Evolutionary conservation across 2,329 filamentous ascomycete genomes (phyloP), one percentile per base, ranked within the genome.

Genomic region (Cladorrhinum sp.): DNA sequence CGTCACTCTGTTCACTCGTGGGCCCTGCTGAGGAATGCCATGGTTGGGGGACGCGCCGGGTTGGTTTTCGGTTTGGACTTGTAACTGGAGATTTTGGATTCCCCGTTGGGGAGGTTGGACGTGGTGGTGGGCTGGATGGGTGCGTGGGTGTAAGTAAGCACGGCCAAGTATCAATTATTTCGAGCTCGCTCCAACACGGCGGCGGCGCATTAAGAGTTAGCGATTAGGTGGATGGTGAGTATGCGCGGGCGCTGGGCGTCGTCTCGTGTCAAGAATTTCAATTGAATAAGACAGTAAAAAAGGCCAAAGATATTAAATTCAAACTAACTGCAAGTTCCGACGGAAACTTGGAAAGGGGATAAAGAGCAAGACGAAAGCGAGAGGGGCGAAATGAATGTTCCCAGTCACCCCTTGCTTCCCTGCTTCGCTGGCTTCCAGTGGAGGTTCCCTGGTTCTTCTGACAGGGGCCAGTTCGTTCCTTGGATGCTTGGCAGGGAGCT

Each of bases 11-110:
- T 65, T 65, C 59, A 67, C 52, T 62, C 46, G 63, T 62, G 64
- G 33, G 59, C 46, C 60, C 63, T 58, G 59, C 52, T 55, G 60
- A 57, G 59, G 30, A 64, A 54, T 60, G 54, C 62, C 66, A 66
- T 67, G 42, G 39, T 66, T 57, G 57, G 42, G 18, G 42, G 39
- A 55, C 57, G 57, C 42, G 55, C 54, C 53, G 57, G 30, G 61
- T 55, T 59, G 55, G 52, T 30, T 57, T 16, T 36, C 10, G 42
- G 42, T 3, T 20, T 46, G 42, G 42, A 36, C 33, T 36, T 36
- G 33, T 10, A 16, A 16, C 33, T 36, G 9, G 33, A 36, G 42
- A 20, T 46, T 21, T 46, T 18, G 16, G 18, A 20, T 20, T 46
- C 16, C n/a, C 42, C 42, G 42, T 46, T 16, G n/a, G 42, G 18